Base-by-base conservation (phyloP, 768 basidiomycete genomes). In the Phaffia tasmanica region DNA sequence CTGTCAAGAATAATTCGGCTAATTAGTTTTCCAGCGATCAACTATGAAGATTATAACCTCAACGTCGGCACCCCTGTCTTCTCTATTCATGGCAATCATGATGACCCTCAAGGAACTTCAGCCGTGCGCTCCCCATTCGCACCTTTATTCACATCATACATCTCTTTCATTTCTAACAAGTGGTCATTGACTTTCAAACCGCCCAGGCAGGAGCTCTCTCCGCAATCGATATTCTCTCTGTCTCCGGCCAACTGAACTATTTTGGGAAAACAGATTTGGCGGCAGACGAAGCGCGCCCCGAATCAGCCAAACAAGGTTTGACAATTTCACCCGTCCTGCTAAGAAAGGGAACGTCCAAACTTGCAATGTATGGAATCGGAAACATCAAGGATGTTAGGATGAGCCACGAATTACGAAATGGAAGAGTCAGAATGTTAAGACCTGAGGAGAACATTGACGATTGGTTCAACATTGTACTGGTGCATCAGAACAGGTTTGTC, bases 11-110 rank as follows among this genome's bases (percentile, higher is more conserved):
- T 18, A 25, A 4, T 25, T 18, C n/a, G 19, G 35, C 62, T 62
- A 30, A 49, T 23, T 71, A 97, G 92, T 19, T 99, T 97, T 74
- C 95, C 95, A 16, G 90, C 91, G 0, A 79, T 99, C 70, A 98
- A 99, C 76, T 97, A 97, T 73, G 92, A 99, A 76, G 94, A 99
- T 72, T 84, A 86, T 1, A 98, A 99, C 75, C 80, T 97, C 65
- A 99, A 99, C 74, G 82, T 99, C 60, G 84, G 84, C 3, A 89
- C 95, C n/a, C 95, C 95, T 3, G 88, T 98, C 32, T 99, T 99
- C 77, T 97, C 94, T 0, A 98, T 99, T 61, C 95, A 99, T 73
- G 95, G 95, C 53, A 99, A 99, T 74, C 95, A 99, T 76, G 95
- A 99, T 73, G 95, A 99, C 72, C 95, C 95, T 46, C 95, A 98